Percentiles rank a stretch among this genome's conserved stretches.
Conservation (phyloP, 352 stramenopile genomes). For the Phytophthora macrochlamydospora region DNA sequence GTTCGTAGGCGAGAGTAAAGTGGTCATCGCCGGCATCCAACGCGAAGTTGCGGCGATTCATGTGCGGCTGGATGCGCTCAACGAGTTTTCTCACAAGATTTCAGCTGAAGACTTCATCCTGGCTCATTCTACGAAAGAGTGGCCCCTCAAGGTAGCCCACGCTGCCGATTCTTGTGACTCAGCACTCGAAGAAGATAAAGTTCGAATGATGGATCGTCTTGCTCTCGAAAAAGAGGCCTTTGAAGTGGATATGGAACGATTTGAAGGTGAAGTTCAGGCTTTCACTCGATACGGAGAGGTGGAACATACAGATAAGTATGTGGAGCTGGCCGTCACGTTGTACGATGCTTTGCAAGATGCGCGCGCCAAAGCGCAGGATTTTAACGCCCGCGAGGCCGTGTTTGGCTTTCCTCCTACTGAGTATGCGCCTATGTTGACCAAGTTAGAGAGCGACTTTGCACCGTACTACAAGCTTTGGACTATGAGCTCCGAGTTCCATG, state of each 20-base stretch:
- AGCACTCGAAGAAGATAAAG: constrained; percentile 91
- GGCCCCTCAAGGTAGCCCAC: constrained; percentile 80
- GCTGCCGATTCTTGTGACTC: constrained; percentile 88
- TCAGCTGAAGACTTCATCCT: constrained; percentile 89
- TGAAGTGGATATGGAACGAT: constrained; percentile 84
- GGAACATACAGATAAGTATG: constrained; percentile 89
- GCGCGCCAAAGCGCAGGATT: constrained; percentile 90
- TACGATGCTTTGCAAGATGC: constrained; percentile 92
- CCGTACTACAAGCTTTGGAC: constrained; percentile 96
- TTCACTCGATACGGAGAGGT: constrained; percentile 91
- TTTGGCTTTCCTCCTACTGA: constrained; percentile 94
- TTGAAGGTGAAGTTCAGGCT: constrained; percentile 87
- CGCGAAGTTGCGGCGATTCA: constrained; percentile 81
- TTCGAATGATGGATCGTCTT: constrained; percentile 94
- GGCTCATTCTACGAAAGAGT: constrained; percentile 90
- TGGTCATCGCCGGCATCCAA: constrained; percentile 77
- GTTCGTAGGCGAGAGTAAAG: constrained; percentile 87
- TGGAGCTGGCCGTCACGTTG: constrained; percentile 84
- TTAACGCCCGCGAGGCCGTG: constrained; percentile 92
- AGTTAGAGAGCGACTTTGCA: constrained; percentile 86
- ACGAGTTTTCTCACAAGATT: constrained; percentile 89
- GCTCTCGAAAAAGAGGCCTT: constrained; percentile 92
- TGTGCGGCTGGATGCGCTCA: constrained; percentile 65
- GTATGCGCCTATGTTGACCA: constrained; percentile 81
- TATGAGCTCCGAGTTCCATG: constrained; percentile 94